Base-by-base conservation (phyloP, 768 basidiomycete genomes). In the Lentinula sp. region DNA sequence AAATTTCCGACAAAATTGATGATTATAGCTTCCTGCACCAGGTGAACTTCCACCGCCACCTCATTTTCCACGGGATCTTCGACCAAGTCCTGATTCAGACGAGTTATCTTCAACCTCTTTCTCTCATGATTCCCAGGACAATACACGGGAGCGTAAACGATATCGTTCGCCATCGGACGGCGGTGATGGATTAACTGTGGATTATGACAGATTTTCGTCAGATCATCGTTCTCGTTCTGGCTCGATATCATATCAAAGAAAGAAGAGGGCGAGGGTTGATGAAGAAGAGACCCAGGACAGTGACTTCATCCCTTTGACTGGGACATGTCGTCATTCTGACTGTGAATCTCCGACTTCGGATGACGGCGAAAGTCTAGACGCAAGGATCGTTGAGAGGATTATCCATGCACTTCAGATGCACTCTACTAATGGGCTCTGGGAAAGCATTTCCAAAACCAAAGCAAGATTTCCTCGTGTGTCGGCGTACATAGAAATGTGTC, bases 401-500 rank as follows among this genome's bases (percentile, higher is more conserved):
- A 74, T 78, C 49, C 56, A 69, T 7, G 61, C 75, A 13, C 67
- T 88, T 11, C 74, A 77, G 61, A 70, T 77, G 34, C 80, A 85
- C 60, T 65, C 70, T 2, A 73, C 67, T 23, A 2, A 13, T 16
- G 53, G 53, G 35, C 53, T 55, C 1, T 86, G 80, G 77, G 60
- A 63, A 8, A 73, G 73, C 9, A 85, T 80, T 65, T 84, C 80
- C 69, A 69, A 73, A 60, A 74, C 74, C 5, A 76, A 74, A 58
- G 77, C 73, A 8, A 70, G 62, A 40, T 75, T 71, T n/a, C 76
- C 75, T 39, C 73, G 75, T 10, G 73, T 77, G 9, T 70, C 73
- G 8, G 78, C 77, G 45, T 69, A 82, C 35, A 58, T 84, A 59
- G 72, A 73, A 42, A 80, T 82, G 65, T 89, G 84, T 63, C 67